Percentiles rank a stretch among this genome's conserved stretches.
These are phyloP conservation scores for Rhododendron ferrugineum DNA, from an alignment of 148 eudicot species.

Conservation along the genomic window DNA sequence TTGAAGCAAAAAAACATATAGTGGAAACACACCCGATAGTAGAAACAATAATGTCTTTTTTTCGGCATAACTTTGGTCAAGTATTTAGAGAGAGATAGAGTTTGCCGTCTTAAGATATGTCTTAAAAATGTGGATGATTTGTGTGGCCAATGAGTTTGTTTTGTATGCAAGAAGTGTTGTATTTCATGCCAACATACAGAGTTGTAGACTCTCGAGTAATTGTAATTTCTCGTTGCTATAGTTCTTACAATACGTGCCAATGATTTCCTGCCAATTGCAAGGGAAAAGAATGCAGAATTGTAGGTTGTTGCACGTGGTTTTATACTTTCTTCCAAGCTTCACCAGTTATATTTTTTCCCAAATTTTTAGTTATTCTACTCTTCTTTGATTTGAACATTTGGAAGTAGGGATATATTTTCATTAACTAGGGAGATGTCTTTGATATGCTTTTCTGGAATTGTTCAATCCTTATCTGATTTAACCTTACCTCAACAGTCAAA, in stretches of 20 bases:
- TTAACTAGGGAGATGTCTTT: background rate
- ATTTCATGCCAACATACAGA: background rate
- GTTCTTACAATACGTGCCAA: background rate
- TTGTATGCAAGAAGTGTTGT: background rate
- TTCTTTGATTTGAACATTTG: background rate
- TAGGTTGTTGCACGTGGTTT: background rate
- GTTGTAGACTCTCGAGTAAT: background rate
- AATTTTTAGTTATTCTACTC: background rate
- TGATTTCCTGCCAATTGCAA: background rate
- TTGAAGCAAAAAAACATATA: no score
- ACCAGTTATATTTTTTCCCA: background rate
- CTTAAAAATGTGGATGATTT: background rate
- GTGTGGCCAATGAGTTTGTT: background rate
- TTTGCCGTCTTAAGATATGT: background rate
- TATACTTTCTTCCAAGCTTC: background rate
- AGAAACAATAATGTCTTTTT: background rate
- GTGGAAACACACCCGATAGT: no score
- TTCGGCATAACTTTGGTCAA: background rate
- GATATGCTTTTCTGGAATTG: background rate
- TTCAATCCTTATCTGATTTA: background rate
- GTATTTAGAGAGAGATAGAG: background rate
- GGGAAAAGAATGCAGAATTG: background rate
- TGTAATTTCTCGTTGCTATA: background rate
- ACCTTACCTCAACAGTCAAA: background rate
- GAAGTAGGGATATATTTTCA: background rate